Evolutionary conservation across 2,329 filamentous ascomycete species (phyloP).

Genomic region (Colletotrichum tabaci): DNA sequence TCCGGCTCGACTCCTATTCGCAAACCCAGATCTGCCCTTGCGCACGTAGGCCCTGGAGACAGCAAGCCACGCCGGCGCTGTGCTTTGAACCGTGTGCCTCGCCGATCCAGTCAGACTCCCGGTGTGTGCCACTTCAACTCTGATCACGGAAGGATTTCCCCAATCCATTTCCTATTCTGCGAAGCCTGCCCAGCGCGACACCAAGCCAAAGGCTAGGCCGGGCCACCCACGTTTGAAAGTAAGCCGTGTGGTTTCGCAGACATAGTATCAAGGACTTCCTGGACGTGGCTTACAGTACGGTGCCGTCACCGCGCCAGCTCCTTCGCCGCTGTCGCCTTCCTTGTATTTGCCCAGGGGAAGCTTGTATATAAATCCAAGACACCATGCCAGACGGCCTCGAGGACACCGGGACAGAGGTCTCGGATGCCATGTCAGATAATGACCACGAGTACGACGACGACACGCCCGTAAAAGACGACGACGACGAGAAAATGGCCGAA

Average conservation of each 20-base stretch:
- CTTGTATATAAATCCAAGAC: slow-evolving; percentile 67
- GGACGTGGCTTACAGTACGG: slow-evolving; percentile 52
- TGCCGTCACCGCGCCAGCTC: slow-evolving; percentile 48
- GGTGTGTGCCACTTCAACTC: slow-evolving; percentile 35
- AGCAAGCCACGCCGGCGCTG: slow-evolving; percentile 27
- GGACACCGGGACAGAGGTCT: slow-evolving; percentile 68
- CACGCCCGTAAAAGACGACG: slow-evolving; percentile 60
- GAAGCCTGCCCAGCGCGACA: slow-evolving; percentile 32
- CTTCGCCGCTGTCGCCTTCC: slow-evolving; percentile 24
- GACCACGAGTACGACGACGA: slow-evolving; percentile 70
- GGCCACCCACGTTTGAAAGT: slow-evolving; percentile 32
- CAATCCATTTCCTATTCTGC: slow-evolving; percentile 34
- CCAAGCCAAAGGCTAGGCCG: slow-evolving; percentile 16
- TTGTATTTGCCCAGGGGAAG: slow-evolving; percentile 27
- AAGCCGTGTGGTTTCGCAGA: slow-evolving; percentile 42
- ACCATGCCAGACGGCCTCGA: slow-evolving; percentile 71
- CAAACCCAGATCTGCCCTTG: slow-evolving; percentile 26
- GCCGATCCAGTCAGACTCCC: slow-evolving; percentile 27
- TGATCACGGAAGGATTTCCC: slow-evolving; percentile 35
- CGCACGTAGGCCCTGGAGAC: slow-evolving; percentile 45
- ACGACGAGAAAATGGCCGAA: slow-evolving; percentile 67
- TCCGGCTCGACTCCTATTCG: slow-evolving; percentile 30
- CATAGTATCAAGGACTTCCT: slow-evolving; percentile 26
- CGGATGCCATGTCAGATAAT: slow-evolving; percentile 72
- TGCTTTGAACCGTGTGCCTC: slow-evolving; percentile 26